phyloP scores from a whole-genome alignment of 495 filamentous ascomycete genomes.

The Aspergillus haitiensis region DNA sequence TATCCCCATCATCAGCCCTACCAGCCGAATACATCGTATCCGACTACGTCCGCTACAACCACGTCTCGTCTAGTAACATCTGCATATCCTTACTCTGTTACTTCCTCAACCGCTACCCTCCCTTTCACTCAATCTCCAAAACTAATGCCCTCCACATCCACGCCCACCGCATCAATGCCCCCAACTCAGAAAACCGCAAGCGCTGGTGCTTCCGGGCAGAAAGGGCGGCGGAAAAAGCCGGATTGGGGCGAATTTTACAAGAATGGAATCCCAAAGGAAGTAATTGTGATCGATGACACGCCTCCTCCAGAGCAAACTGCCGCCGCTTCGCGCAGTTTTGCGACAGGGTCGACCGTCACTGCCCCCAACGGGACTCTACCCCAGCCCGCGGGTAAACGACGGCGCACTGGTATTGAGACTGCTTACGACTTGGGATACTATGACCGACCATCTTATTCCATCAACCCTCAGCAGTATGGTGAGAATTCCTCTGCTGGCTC shows the following conservation, averaged over 20 bases:
- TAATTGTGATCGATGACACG: slow-evolving; percentile 96
- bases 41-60: slow-evolving; percentile 52
- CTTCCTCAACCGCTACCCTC: slow-evolving; percentile 43
- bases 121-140: slow-evolving; percentile 40
- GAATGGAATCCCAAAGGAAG: slow-evolving; percentile 87
- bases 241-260: slow-evolving; percentile 92
- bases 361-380: slow-evolving; percentile 35
- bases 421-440: slow-evolving; percentile 66
- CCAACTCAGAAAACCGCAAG: slow-evolving; percentile 30
- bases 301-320: slow-evolving; percentile 61
- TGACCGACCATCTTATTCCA: slow-evolving; percentile 63
- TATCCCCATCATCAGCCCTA: slow-evolving; percentile 68
- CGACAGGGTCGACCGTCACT: slow-evolving; percentile 23
- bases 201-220: slow-evolving; percentile 47
- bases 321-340: slow-evolving; percentile 30
- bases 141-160: slow-evolving; percentile 35
- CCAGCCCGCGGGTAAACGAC: slow-evolving; percentile 63
- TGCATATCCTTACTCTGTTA: slow-evolving; percentile 50
- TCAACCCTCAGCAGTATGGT: slow-evolving; percentile 67
- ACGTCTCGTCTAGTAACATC: slow-evolving; percentile 52
- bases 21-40: slow-evolving; percentile 54
- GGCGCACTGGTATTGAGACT: slow-evolving; percentile 61
- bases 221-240: slow-evolving; percentile 60
- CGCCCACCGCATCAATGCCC: slow-evolving; percentile 35
- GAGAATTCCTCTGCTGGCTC: slow-evolving; percentile 66